Conservation (phyloP, 2,329 filamentous ascomycete genomes). For the Torrubiella hemipterigena region DNA sequence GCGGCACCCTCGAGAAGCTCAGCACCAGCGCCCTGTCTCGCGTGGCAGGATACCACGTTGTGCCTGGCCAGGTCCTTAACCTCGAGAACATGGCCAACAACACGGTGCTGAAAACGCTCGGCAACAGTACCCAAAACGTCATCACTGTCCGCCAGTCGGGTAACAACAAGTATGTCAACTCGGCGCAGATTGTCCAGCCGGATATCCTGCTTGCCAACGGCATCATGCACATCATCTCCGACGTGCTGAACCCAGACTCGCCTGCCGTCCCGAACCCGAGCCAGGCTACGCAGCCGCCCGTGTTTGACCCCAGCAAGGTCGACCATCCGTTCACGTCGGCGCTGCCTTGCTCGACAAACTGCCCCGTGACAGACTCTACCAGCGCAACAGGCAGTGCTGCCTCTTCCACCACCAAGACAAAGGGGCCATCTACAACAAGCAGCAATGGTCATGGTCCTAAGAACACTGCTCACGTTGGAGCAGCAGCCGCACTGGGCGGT, state of each 20-base stretch:
- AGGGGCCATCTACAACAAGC: too few relatives aligned
- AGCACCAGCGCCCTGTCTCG: constrained; percentile 31
- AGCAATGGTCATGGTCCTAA: too few relatives aligned
- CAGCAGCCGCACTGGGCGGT: too few relatives aligned
- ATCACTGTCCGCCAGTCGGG: constrained; percentile 27
- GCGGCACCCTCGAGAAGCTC: constrained; percentile 35
- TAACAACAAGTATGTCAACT: constrained; percentile 37
- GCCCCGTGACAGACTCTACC: constrained; percentile 20
- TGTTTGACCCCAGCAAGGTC: constrained; percentile 38
- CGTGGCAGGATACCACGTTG: constrained; percentile 53
- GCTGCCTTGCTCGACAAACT: constrained; percentile 28
- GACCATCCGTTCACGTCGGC: constrained; percentile 28
- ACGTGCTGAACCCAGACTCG: constrained; percentile 32
- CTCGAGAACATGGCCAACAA: constrained; percentile 26
- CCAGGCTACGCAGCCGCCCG: constrained; percentile 30
- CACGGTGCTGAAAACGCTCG: constrained; percentile 21
- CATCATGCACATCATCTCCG: constrained; percentile 46
- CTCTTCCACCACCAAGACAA: constrained; percentile 10
- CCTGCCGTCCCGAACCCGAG: constrained; percentile 23
- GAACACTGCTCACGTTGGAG: too few relatives aligned
- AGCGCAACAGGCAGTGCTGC: constrained; percentile 6
- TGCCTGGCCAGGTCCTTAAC: constrained; percentile 42
- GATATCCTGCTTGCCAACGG: constrained; percentile 46
- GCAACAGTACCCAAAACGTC: constrained; percentile 25
- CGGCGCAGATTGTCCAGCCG: constrained; percentile 37